phyloP scores from a whole-genome alignment of 2,329 filamentous ascomycete species.

The Chalaropsis thielavioides region DNA sequence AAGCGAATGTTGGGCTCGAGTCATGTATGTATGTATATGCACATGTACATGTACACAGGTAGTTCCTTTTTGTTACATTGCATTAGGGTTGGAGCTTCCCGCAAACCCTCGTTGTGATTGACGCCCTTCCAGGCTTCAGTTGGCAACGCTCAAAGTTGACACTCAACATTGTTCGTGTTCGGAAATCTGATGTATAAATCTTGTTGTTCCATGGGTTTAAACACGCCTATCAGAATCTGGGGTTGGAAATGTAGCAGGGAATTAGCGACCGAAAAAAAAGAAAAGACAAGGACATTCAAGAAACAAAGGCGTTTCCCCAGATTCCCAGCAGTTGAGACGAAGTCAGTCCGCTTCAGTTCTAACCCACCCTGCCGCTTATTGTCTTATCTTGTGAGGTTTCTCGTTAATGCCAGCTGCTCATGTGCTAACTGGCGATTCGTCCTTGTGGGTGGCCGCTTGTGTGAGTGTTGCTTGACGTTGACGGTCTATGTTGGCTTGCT shows the following conservation, averaged over 20 bases:
- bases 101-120: background rate
- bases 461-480: background rate
- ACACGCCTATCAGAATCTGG: background rate
- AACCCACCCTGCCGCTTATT: background rate
- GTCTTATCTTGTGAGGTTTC: background rate
- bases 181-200: background rate
- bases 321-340: background rate
- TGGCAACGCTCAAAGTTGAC: too few relatives aligned
- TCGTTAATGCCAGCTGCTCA: background rate
- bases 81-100: background rate
- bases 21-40: too few relatives aligned
- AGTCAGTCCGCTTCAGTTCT: background rate
- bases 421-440: too few relatives aligned
- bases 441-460: background rate
- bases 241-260: background rate
- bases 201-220: background rate
- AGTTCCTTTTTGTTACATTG: background rate
- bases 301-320: background rate
- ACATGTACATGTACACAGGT: background rate
- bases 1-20: too few relatives aligned
- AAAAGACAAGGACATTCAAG: background rate
- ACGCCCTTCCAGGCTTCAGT: too few relatives aligned
- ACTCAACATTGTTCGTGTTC: too few relatives aligned
- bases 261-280: background rate
- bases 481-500: background rate